Evolutionary conservation across 192 early-diverging fungal species (phyloP).

Genomic region (Gorgonomyces haynaldii): DNA sequence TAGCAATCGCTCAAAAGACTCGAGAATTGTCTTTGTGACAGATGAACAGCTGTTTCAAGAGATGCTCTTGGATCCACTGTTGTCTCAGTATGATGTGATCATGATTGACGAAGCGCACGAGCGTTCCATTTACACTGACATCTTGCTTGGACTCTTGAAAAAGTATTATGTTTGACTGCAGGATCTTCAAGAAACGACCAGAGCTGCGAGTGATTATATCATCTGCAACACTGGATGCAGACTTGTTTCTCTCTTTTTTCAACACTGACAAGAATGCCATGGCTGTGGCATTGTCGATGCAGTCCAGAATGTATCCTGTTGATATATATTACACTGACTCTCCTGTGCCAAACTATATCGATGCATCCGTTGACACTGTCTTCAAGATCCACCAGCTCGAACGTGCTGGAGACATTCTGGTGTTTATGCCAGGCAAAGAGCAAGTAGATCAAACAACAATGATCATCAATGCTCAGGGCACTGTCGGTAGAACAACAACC

Average conservation of each 20-base stretch:
- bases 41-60: constrained; percentile 41
- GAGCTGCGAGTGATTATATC: constrained; percentile 53
- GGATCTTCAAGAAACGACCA: constrained; percentile 15
- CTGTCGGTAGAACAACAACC: neutral
- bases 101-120: constrained; percentile 52
- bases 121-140: constrained; percentile 43
- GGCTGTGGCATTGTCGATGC: no score
- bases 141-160: constrained; percentile 33
- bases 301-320: constrained; percentile 1
- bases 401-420: constrained; percentile 34
- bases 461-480: constrained; percentile 6
- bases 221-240: constrained; percentile 69
- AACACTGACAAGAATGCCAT: constrained; percentile 11
- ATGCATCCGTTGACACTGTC: constrained; percentile 38
- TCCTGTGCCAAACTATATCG: constrained; percentile 26
- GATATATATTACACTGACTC: constrained; percentile 3
- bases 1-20: constrained; percentile 5
- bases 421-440: constrained; percentile 52
- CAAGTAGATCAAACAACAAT: no score
- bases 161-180: constrained; percentile 6
- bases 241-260: constrained; percentile 76
- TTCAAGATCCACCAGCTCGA: constrained; percentile 47
- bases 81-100: constrained; percentile 28
- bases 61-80: constrained; percentile 12
- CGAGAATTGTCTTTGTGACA: constrained; percentile 40